Base-by-base conservation (phyloP, 306 rosid species). In the Rosa chinensis region DNA sequence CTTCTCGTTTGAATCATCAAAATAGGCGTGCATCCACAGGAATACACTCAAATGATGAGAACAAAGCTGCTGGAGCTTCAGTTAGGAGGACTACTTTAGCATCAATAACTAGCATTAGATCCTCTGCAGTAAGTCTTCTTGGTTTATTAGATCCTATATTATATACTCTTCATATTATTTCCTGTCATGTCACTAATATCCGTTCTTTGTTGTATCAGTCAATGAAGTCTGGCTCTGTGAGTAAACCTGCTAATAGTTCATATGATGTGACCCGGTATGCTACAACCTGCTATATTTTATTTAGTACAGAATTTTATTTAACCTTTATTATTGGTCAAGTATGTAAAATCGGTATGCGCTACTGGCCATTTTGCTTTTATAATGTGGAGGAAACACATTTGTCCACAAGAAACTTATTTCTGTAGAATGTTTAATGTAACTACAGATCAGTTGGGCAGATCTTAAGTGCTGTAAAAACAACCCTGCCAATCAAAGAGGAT, bases 381-480 rank as follows among this genome's bases (percentile, higher is more conserved):
- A 3, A 55, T 55, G 14, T 10, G 66, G 6, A 59, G 0, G 14
- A 5, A 59, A 9, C 35, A 5, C 13, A 18, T 61, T 6, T n/a
- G 28, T 18, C 18, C 0, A 12, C 8, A 5, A 18, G 6, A 62
- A 55, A 75, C 58, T 40, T 37, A 18, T 63, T 58, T 68, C 13
- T 45, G 37, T 63, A 67, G 23, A 52, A 53, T 77, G 55, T 83
- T 75, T 64, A 37, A 40, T 80, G 75, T 80, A 39, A 56, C 48
- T 85, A 81, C 91, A 94, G 98, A 81, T 43, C 82, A 77, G 84
- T 80, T 78, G 92, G 87, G 59, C 89, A 89, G 74, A 87, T 77
- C 74, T 66, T 88, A 59, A 77, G 21, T 74, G 80, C 93, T 69
- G 82, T 58, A 52, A 86, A 81, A 82, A 68, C 83, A 73, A 85